These are phyloP conservation scores for Leptosphaerulina australis DNA, from an alignment of 2,329 filamentous ascomycete genomes.

Conservation along the genomic window DNA sequence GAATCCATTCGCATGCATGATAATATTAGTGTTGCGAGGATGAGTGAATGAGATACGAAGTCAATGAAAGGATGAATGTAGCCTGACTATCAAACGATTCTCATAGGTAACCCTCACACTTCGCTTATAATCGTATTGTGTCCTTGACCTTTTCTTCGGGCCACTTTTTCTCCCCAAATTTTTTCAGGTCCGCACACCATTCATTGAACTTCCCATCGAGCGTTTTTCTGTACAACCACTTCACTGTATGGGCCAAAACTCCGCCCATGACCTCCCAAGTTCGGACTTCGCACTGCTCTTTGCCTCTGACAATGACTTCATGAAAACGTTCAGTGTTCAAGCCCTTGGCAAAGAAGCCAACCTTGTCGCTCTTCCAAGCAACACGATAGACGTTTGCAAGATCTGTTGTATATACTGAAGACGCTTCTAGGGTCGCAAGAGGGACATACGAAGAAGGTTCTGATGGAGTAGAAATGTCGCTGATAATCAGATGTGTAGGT, in stretches of 20 bases:
- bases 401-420: conserved; percentile 24
- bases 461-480: conserved; percentile 26
- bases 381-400: conserved; percentile 27
- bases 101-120: background rate
- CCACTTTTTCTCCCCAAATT: conserved; percentile 21
- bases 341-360: conserved; percentile 19
- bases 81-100: background rate
- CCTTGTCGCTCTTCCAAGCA: conserved; percentile 27
- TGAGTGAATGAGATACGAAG: background rate
- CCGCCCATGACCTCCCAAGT: conserved; percentile 32
- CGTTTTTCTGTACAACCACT: conserved; percentile 22
- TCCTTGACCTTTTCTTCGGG: background rate
- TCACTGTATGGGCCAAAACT: conserved; percentile 26
- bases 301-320: conserved; percentile 23
- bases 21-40: background rate
- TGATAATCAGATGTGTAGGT: conserved; percentile 23
- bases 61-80: background rate
- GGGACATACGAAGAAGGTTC: conserved; percentile 22
- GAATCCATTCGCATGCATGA: too few species aligned
- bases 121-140: background rate
- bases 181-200: conserved; percentile 30
- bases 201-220: conserved; percentile 23
- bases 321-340: conserved; percentile 27
- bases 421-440: conserved; percentile 8
- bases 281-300: conserved; percentile 27